Conservation (phyloP, 2,329 filamentous ascomycete species). For the Malbranchea zuffiana region DNA sequence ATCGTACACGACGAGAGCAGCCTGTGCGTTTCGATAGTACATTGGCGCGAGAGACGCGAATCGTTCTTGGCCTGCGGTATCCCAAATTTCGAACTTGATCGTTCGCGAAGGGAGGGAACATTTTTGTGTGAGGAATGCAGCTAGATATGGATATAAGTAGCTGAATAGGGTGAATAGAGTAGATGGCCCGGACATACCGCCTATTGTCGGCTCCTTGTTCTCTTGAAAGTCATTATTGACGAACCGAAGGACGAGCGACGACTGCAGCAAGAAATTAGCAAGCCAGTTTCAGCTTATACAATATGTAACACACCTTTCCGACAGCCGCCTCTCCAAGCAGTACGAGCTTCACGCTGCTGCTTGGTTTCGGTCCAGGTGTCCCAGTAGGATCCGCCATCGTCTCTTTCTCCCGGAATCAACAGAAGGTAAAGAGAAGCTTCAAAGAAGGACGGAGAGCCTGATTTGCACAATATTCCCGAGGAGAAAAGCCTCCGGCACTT, state of each 20-base stretch:
- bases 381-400: constrained; percentile 62
- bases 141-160: constrained; percentile 46
- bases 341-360: constrained; percentile 99
- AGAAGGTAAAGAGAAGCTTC: no score
- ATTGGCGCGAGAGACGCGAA: constrained; percentile 98
- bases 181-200: constrained; percentile 49
- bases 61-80: constrained; percentile 94
- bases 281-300: neutral
- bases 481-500: no score
- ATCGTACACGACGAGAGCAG: constrained; percentile 97
- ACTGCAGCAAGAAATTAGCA: constrained; percentile 43
- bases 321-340: constrained; percentile 94
- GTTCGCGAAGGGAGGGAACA: constrained; percentile 88
- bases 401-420: no score
- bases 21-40: constrained; percentile 99
- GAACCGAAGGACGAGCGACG: constrained; percentile 92
- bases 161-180: no score
- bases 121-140: constrained; percentile 97
- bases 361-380: constrained; percentile 68
- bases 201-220: constrained; percentile 98
- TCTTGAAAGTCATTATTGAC: constrained; percentile 99
- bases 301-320: constrained; percentile 63
- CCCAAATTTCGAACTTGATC: constrained; percentile 87
- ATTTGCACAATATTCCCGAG: no score
- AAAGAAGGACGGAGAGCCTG: no score